A percentile compares a stretch with the other conserved stretches of the same genome.
These are phyloP conservation scores for Beauveria sp. DNA, from an alignment of 2,329 filamentous ascomycete genomes.

Conservation along the genomic window DNA sequence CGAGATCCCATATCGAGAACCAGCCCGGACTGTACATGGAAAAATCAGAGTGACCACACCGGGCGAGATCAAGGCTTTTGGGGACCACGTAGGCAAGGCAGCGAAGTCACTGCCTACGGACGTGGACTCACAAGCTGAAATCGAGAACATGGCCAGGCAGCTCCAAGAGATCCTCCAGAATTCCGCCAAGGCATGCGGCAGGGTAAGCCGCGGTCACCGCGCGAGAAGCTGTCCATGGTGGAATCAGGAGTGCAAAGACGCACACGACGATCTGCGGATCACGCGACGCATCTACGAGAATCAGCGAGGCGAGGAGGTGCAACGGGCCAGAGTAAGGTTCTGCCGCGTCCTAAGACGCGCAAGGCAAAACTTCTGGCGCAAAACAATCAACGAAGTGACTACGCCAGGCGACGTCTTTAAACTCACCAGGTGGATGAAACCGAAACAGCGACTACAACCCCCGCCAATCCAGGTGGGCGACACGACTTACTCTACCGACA, in stretches of 20 bases:
- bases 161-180: too few relatives aligned
- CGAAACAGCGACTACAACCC: neutral
- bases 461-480: conserved; percentile 1
- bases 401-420: neutral
- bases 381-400: neutral
- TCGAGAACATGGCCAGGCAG: too few relatives aligned
- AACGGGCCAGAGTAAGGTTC: neutral
- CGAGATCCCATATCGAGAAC: neutral
- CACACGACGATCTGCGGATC: too few relatives aligned
- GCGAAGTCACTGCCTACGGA: neutral
- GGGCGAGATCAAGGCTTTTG: neutral
- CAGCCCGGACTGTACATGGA: neutral
- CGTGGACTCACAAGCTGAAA: too few relatives aligned
- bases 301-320: neutral
- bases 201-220: too few relatives aligned
- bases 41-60: neutral
- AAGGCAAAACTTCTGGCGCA: neutral
- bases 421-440: conserved; percentile 6
- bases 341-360: neutral
- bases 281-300: conserved; percentile 1
- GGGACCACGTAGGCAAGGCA: neutral
- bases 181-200: too few relatives aligned
- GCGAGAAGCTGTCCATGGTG: too few relatives aligned
- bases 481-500: conserved; percentile 2
- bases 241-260: too few relatives aligned